Percentiles rank a stretch among this genome's conserved stretches.
Conservation (phyloP, 176 grass and related monocot genomes). For the Alopecurus myosuroides region DNA sequence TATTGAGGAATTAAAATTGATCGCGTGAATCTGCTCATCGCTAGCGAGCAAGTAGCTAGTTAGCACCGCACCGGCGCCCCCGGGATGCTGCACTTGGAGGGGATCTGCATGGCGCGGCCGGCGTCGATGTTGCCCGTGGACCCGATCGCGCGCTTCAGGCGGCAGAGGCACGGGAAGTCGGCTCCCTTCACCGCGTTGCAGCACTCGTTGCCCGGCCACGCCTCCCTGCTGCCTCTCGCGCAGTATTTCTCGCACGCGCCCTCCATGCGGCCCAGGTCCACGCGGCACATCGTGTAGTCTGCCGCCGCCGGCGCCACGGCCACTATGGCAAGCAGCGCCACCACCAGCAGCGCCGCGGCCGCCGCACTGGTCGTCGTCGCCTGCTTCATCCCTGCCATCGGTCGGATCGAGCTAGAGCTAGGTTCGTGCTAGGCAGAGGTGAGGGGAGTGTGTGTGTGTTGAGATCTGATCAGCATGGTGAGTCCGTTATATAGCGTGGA, state of each 20-base stretch:
- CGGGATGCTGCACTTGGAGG: conserved; percentile 22
- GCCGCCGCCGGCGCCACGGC: not conserved
- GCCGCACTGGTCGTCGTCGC: not conserved
- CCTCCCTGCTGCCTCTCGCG: not conserved
- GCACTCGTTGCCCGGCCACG: not conserved
- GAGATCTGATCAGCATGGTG: not conserved
- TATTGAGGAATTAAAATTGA: not conserved
- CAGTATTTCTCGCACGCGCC: conserved; percentile 23
- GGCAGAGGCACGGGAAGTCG: conserved; percentile 38
- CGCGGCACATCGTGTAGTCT: not conserved
- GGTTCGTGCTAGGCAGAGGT: not conserved
- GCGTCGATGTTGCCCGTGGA: not conserved
- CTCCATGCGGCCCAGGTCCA: not conserved
- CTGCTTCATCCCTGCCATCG: not conserved
- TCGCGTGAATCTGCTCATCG: not conserved
- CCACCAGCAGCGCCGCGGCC: not conserved
- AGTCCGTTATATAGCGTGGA: conserved; percentile 4
- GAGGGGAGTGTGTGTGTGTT: not conserved
- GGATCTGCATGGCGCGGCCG: conserved; percentile 23
- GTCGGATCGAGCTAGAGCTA: not conserved
- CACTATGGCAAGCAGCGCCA: conserved; percentile 4
- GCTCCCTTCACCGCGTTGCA: conserved; percentile 29
- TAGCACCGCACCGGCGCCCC: not conserved
- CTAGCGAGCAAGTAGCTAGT: not conserved
- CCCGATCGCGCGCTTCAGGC: not conserved